Evolutionary conservation across 768 basidiomycete species (phyloP), one percentile per base, ranked within the genome.

Genomic region (Boletus edulis): DNA sequence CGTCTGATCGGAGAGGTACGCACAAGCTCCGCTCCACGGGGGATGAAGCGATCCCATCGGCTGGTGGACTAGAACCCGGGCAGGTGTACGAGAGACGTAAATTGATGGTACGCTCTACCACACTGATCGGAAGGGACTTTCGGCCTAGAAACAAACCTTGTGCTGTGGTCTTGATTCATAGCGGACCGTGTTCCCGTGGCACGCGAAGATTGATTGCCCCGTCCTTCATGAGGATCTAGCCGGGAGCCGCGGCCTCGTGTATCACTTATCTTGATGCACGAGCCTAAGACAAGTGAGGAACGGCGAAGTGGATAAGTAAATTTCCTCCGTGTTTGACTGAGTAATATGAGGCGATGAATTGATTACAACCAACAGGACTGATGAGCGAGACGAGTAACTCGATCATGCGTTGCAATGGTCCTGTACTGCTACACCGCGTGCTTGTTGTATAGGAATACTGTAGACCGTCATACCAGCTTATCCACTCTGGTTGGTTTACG

Each of bases 201-300:
- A 51, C 56, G 38, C 34, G 47, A 57, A 49, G 42, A 32, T 51
- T 29, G 47, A 46, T 27, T 58, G 31, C 34, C 22, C 40, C 11
- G 35, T 34, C 35, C 20, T 35, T 15, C 10, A 17, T 11, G 15
- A 24, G 18, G 27, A 32, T 49, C 54, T 41, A 49, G 29, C 66
- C 51, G 52, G 24, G 55, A 57, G 0, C 58, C 61, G 61, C 66
- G 61, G 66, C 63, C 61, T 65, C 61, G 55, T 59, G 27, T 29
- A 43, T n/a, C n/a, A n/a, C n/a, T n/a, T n/a, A n/a, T n/a, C n/a
- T n/a, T n/a, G n/a, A n/a, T n/a, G n/a, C n/a, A 42, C 27, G 38
- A 51, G 42, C 8, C 55, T 37, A 37, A 46, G 51, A 54, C 13
- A 62, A 24, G 46, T 24, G 29, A 45, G 54, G 31, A 51, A 54